A percentile compares a stretch with the other conserved stretches of the same genome.
Evolutionary conservation across 768 basidiomycete genomes (phyloP).

Genomic region (Kwoniella sp.): DNA sequence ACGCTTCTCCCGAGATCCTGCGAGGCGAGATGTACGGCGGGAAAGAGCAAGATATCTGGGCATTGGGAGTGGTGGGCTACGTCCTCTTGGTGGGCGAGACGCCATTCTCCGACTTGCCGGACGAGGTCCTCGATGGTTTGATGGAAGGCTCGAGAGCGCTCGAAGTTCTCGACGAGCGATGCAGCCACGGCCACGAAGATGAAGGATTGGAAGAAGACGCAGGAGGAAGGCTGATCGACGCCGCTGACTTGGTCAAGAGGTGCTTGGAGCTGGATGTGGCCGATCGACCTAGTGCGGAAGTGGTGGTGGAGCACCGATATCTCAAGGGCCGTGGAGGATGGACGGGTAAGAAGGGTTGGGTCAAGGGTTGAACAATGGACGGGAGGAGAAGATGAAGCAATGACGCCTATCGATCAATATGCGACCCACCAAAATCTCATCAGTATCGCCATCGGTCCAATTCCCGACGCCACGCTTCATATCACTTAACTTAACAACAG

Average conservation of each 20-base stretch:
- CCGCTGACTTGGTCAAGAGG: slow-evolving; percentile 76
- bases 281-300: slow-evolving; percentile 82
- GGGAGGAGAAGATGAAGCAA: no score
- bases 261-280: slow-evolving; percentile 79
- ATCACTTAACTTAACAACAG: no score
- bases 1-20: slow-evolving; percentile 94
- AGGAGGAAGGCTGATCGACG: slow-evolving; percentile 81
- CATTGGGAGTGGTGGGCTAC: slow-evolving; percentile 93
- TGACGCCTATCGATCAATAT: no score
- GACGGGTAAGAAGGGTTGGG: slow-evolving; percentile 58
- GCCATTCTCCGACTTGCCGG: slow-evolving; percentile 59
- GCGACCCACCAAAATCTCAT: no score
- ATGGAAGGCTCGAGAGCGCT: slow-evolving; percentile 46
- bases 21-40: slow-evolving; percentile 92
- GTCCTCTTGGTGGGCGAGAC: slow-evolving; percentile 69
- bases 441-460: no score
- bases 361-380: slow-evolving; percentile 11
- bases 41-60: slow-evolving; percentile 98
- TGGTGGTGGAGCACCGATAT: slow-evolving; percentile 77
- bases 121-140: slow-evolving; percentile 85
- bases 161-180: slow-evolving; percentile 59
- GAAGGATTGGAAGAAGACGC: slow-evolving; percentile 65
- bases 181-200: slow-evolving; percentile 59
- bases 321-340: slow-evolving; percentile 77
- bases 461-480: no score